A percentile compares a stretch with the other conserved stretches of the same genome.
phyloP scores from a whole-genome alignment of 2,329 filamentous ascomycete genomes.

The Monosporascus sp. region DNA sequence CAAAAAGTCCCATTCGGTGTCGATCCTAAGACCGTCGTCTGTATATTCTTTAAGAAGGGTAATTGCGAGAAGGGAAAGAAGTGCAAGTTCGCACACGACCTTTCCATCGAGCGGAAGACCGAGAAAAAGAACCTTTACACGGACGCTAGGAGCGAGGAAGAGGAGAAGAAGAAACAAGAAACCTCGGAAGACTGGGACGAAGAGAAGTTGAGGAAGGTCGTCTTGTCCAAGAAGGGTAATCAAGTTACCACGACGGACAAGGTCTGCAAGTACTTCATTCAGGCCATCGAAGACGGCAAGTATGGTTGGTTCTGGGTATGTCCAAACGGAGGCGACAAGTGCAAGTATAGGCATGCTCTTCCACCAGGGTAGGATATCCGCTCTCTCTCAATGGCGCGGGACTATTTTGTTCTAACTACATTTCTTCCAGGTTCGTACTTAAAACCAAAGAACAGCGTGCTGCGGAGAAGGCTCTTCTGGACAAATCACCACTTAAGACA shows the following conservation, averaged over 20 bases:
- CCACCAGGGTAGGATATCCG: slow-evolving; percentile 73
- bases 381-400: neutral
- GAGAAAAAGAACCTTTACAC: slow-evolving; percentile 91
- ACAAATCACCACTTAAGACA: slow-evolving; percentile 92
- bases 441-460: slow-evolving; percentile 97
- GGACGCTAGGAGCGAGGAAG: slow-evolving; percentile 70
- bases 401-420: slow-evolving; percentile 16
- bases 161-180: slow-evolving; percentile 79
- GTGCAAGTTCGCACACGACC: slow-evolving; percentile 96
- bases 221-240: slow-evolving; percentile 95
- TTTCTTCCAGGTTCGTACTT: slow-evolving; percentile 69
- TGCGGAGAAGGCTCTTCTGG: slow-evolving; percentile 90
- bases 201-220: slow-evolving; percentile 85
- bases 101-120: slow-evolving; percentile 82
- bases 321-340: slow-evolving; percentile 93
- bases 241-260: slow-evolving; percentile 94
- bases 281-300: slow-evolving; percentile 95
- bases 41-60: slow-evolving; percentile 95
- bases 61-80: slow-evolving; percentile 95
- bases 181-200: slow-evolving; percentile 98
- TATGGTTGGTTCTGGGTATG: slow-evolving; percentile 99
- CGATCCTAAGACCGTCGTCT: slow-evolving; percentile 95
- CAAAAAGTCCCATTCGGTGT: slow-evolving; percentile 98
- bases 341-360: slow-evolving; percentile 96
- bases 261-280: slow-evolving; percentile 98